Evolutionary conservation across 2,329 filamentous ascomycete species (phyloP), one percentile per base, ranked within the genome.

Genomic region (Lecanicillium sp.): DNA sequence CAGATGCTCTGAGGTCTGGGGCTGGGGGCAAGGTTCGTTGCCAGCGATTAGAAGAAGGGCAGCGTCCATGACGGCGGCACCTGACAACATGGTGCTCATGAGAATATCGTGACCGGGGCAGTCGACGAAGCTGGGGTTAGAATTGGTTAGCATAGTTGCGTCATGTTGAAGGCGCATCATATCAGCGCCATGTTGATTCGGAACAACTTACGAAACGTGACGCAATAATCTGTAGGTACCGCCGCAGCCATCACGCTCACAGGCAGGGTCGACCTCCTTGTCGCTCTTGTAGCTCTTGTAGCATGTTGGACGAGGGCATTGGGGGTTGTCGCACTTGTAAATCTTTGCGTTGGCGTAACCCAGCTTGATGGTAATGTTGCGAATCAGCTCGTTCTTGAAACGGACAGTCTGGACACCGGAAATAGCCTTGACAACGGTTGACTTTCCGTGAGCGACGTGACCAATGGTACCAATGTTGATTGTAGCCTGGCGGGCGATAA

Each of bases 81-180:
- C 92, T 58, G 92, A 98, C 74, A 98, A 82, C 92, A 98, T 98
- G 55, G 92, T 98, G 68, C 90, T 96, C 92, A 98, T 98, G 63
- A 98, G 89, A 88, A 98, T 98, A 70, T 98, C 92, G 85, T 98
- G 92, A 65, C 92, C 92, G 41, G 92, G 92, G 74, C 92, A 96
- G 66, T 96, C 92, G 51, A 96, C 92, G 62, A 96, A 98, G 13
- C 86, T 90, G 50, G 38, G 52, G 14, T 29, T 20, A 2, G 35
- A 22, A 11, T 27, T n/a, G n/a, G 35, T 38, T 31, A 43, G 12
- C 18, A 30, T 20, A 6, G 3, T 25, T 14, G 7, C 5, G 12
- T 12, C n/a, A n/a, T n/a, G n/a, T n/a, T n/a, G n/a, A 30, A 30
- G n/a, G 29, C 29, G 29, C 29, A 30, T 5, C 5, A 30, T 15